Base-by-base conservation (phyloP, 129 eudicot genomes). In the Flaveria sonorensis region DNA sequence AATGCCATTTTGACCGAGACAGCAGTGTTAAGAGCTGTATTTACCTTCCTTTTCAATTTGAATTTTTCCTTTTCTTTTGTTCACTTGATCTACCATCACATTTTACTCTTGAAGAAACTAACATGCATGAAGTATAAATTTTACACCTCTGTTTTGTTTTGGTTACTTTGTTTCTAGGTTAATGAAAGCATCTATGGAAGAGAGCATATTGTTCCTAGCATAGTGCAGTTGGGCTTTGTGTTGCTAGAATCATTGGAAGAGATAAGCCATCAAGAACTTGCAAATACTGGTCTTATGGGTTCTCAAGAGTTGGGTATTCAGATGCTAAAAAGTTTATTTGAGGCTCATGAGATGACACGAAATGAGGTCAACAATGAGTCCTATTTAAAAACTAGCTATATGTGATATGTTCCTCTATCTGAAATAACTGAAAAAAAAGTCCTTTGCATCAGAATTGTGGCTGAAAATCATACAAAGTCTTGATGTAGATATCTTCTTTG, bases 321-420 rank as follows among this genome's bases (percentile, higher is more conserved):
- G 82, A 83, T 86, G 79, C 75, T 90, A 81, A 88, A 81, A 79
- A 72, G 88, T 77, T 86, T 88, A 80, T 90, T 90, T 84, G 89
- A 90, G 73, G 88, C 86, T 84, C 93, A 90, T 81, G 96, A 84
- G 45, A 90, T 90, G 93, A 84, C 96, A 74, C 85, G 96, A 56
- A 90, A 79, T 66, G 96, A 90, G 96, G 96, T 90, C 67, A 79
- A 30, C 19, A 63, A 30, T 16, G 21, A 30, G 32, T 32, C 69
- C 69, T 30, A 15, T 63, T 32, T 4, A 15, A 30, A 30, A 30
- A 28, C 21, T 14, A 63, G 45, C 69, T 63, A 16, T 28, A 7
- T 14, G 21, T 28, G 3, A 59, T 12, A 21, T 3, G 65, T 23
- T 59, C 13, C 36, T 7, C 21, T 32, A 64, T 7, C 20, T 64